Conservation (phyloP, 371 early-diverging fungal species). For the Mortierella sp. region DNA sequence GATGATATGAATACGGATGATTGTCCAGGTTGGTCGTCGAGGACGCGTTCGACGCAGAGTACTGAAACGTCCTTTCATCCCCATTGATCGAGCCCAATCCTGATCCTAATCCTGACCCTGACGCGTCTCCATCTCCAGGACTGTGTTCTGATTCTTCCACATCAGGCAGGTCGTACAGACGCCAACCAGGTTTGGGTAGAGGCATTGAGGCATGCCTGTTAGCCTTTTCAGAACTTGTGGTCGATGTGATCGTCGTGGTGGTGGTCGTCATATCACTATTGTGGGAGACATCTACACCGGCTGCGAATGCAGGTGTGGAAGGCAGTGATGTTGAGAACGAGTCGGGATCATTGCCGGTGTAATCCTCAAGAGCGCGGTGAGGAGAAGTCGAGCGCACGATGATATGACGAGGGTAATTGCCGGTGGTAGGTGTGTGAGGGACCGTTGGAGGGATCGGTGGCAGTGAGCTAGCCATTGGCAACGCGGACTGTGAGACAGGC, state of each 20-base stretch:
- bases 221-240: slow-evolving; percentile 14
- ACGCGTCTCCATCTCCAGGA: slow-evolving; percentile 10
- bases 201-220: slow-evolving; percentile 51
- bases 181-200: slow-evolving; percentile 43
- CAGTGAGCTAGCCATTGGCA: not conserved
- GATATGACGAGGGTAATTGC: slow-evolving; percentile 34
- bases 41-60: slow-evolving; percentile 47
- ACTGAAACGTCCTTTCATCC: slow-evolving; percentile 24
- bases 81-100: not conserved
- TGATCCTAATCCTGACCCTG: slow-evolving; percentile 1
- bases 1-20: slow-evolving; percentile 9
- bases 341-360: not conserved
- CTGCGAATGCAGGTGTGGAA: slow-evolving; percentile 19
- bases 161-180: slow-evolving; percentile 29
- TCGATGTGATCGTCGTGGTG: too few species aligned
- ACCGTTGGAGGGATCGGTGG: not conserved
- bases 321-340: slow-evolving; percentile 39
- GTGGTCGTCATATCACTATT: not conserved
- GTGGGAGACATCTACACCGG: slow-evolving; percentile 15
- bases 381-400: slow-evolving; percentile 25
- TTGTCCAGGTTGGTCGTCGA: slow-evolving; percentile 35
- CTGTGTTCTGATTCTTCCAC: slow-evolving; percentile 19
- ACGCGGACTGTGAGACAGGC: not conserved
- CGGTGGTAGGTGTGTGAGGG: slow-evolving; percentile 6
- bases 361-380: slow-evolving; percentile 20